Base-by-base conservation (phyloP, 139 green algal species). In the Nannochloris sp. region DNA sequence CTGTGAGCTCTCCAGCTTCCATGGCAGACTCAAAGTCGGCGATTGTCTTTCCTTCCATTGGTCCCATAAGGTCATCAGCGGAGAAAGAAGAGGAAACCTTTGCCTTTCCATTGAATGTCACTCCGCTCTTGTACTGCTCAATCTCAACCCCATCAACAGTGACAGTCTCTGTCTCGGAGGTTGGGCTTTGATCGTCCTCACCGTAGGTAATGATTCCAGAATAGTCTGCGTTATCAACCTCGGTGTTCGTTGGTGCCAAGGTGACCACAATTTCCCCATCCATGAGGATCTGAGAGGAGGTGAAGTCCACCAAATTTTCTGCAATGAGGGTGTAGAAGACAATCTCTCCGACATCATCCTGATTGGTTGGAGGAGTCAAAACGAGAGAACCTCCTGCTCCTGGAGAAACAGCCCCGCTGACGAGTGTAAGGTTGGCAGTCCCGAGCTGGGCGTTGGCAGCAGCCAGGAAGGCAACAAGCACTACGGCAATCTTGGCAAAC, bases 21-120 rank as follows among this genome's bases (percentile, higher is more conserved):
- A 53, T 20, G 17, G 46, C 46, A 20, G 16, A 11, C 0, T 53
- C 46, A 23, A 53, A 53, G 0, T 53, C 46, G 0, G 46, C 16
- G 6, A 53, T 53, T 28, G 46, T 53, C 46, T 53, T 53, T 53
- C 46, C 46, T 53, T 53, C 46, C 46, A 53, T 28, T 53, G 46
- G 46, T 13, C 46, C 46, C 46, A 53, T 53, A 20, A 53, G 46
- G 20, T 53, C 46, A 53, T 53, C 46, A 14, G 46, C 46, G 6
- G 16, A 28, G n/a, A 53, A 53, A 2, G 46, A 53, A 14, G 46
- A 53, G 4, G 16, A 53, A 53, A 53, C 12, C 46, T 2, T 53
- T 53, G 16, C 46, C 14, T 53, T 20, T 8, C 16, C 46, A 53
- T 53, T 53, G 12, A 53, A 28, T 53, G 46, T 53, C 17, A 53